A percentile compares a stretch with the other conserved stretches of the same genome.
Conservation (phyloP, 78 protist species). For the Protostelium mycophagum region DNA sequence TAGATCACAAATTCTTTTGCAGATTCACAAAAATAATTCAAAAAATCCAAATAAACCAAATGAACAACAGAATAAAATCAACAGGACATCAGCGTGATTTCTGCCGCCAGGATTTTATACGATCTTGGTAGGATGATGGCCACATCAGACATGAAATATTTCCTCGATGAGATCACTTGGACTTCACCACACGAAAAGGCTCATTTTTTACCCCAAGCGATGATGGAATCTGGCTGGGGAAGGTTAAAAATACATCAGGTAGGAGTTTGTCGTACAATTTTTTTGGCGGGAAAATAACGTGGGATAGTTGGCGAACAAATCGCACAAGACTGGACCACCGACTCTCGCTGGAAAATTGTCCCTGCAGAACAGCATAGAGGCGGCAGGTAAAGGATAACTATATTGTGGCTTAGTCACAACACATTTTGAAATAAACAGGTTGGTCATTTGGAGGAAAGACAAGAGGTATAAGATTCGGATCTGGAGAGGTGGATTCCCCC, state of each 20-base stretch:
- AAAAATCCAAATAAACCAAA: too few relatives aligned
- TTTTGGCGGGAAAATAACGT: background rate
- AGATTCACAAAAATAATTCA: too few relatives aligned
- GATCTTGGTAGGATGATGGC: background rate
- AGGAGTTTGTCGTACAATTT: background rate
- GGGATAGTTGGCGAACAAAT: background rate
- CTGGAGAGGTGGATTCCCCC: background rate
- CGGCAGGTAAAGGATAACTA: background rate
- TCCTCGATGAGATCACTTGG: background rate
- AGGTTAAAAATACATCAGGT: background rate
- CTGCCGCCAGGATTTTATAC: background rate
- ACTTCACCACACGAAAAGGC: background rate
- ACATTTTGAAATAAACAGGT: background rate
- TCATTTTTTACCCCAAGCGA: background rate
- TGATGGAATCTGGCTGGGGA: background rate
- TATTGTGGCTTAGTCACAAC: background rate
- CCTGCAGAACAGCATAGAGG: too few relatives aligned
- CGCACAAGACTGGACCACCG: background rate
- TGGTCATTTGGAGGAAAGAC: background rate
- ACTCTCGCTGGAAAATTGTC: background rate
- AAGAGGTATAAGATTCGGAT: background rate
- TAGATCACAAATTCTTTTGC: too few relatives aligned
- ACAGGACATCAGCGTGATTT: background rate
- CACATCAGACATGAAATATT: background rate
- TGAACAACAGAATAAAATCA: too few relatives aligned